These are phyloP conservation scores for Cercophora scortea DNA, from an alignment of 495 filamentous ascomycete genomes.

Conservation along the genomic window DNA sequence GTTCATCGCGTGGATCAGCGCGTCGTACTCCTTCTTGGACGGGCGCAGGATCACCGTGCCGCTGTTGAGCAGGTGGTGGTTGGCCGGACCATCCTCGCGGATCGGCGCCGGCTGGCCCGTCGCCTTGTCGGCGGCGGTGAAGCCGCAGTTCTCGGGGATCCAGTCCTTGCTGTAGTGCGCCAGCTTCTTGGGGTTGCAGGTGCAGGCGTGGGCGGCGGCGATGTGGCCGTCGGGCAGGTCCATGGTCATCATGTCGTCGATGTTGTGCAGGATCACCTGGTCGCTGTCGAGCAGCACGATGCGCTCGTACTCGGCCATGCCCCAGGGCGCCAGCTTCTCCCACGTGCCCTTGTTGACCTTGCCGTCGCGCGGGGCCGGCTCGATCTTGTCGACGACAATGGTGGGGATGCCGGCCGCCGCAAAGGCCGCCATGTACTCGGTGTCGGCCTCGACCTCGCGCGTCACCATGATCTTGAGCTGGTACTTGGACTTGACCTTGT, in stretches of 20 bases:
- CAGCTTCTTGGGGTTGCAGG: constrained; percentile 31
- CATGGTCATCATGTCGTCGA: constrained; percentile 34
- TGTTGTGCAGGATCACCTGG: constrained; percentile 31
- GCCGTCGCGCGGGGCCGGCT: constrained; percentile 26
- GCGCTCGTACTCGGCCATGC: constrained; percentile 32
- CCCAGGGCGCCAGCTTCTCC: constrained; percentile 36
- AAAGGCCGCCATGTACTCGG: constrained; percentile 32
- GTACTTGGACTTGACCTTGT: constrained; percentile 24
- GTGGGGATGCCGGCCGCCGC: constrained; percentile 30
- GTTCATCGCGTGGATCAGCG: constrained; percentile 31
- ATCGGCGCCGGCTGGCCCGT: constrained; percentile 27
- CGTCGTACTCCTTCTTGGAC: constrained; percentile 23
- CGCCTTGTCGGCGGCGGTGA: constrained; percentile 27
- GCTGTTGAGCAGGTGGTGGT: constrained; percentile 34
- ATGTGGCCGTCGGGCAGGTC: constrained; percentile 26
- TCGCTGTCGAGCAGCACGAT: constrained; percentile 34
- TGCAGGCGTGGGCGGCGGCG: constrained; percentile 28
- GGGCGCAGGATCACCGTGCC: constrained; percentile 29
- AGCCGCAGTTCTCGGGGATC: constrained; percentile 29
- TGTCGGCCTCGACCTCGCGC: constrained; percentile 28
- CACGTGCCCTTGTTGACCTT: constrained; percentile 33
- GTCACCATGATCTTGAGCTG: constrained; percentile 35
- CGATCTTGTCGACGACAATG: constrained; percentile 31
- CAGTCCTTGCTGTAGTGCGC: constrained; percentile 31
- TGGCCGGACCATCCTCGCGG: constrained; percentile 19